Percentiles rank a stretch among this genome's conserved stretches.
These are phyloP conservation scores for Cytospora piceae DNA, from an alignment of 2,329 filamentous ascomycete genomes.

Conservation along the genomic window DNA sequence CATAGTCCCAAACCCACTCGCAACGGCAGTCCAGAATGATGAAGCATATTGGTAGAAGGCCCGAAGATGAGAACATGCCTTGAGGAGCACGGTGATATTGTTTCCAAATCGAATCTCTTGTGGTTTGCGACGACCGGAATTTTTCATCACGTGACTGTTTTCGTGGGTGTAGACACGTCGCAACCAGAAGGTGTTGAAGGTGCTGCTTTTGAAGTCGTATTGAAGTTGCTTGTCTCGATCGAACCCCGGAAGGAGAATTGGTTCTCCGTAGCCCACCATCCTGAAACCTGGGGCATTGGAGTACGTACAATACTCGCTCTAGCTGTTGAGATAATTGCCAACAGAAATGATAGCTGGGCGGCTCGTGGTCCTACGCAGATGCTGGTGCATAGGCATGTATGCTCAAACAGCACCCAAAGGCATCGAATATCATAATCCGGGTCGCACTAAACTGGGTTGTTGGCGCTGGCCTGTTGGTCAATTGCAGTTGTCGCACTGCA, in stretches of 20 bases:
- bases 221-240: slow-evolving; percentile 6
- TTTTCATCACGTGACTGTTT: background rate
- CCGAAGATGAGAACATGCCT: slow-evolving; percentile 2
- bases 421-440: no score
- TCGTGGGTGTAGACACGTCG: slow-evolving; percentile 14
- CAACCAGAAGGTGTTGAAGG: slow-evolving; percentile 13
- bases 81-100: slow-evolving; percentile 24
- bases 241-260: slow-evolving; percentile 21
- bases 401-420: background rate
- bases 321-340: background rate
- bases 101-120: slow-evolving; percentile 26
- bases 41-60: background rate
- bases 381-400: background rate
- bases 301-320: background rate
- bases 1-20: background rate
- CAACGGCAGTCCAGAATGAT: slow-evolving; percentile 12
- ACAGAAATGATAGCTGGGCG: background rate
- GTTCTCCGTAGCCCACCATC: slow-evolving; percentile 5
- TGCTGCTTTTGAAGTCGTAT: background rate
- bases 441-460: background rate
- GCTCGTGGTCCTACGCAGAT: background rate
- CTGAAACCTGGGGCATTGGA: background rate
- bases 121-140: background rate
- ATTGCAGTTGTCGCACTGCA: background rate
- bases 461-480: background rate